Base-by-base conservation (phyloP, 164 flowering plant genomes). In the Aristolochia contorta region DNA sequence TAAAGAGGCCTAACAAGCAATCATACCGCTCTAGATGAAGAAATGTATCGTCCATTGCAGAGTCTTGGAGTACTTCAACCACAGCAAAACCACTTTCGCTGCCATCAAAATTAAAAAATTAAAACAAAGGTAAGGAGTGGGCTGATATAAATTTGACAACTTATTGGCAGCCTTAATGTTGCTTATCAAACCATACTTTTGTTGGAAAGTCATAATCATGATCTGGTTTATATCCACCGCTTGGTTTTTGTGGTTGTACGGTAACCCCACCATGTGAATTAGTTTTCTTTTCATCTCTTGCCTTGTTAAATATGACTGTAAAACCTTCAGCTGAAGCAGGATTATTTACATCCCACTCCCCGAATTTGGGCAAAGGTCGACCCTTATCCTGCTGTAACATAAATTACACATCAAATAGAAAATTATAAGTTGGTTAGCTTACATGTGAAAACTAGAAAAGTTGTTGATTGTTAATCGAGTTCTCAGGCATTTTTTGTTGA, bases 331-430 rank as follows among this genome's bases (percentile, higher is more conserved):
- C 86, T 10, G 86, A 76, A 16, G 86, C 87, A 14, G 89, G 92
- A 63, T 86, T 79, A 54, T 82, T 86, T 21, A 84, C 89, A 72
- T 86, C 92, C 92, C 92, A 84, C 58, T 86, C 89, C 1, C 92
- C 92, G 61, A 86, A 86, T 66, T 86, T 86, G 8, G 92, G 92
- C 69, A 86, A 71, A 16, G 87, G 80, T 30, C 72, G 64, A 43
- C 81, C 85, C 69, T 54, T 77, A 25, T 75, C 81, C 75, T 75
- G 74, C 82, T 74, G 77, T 57, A 53, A 16, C 55, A 2, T 19
- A 32, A 10, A 13, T 10, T 37, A 2, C 8, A 13, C 22, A 2
- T 18, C 19, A 18, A 18, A 20, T 49, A 49, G 53, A 6, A 20
- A 49, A 49, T 5, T 20, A 49, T 37, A 3, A 37, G 43, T 37